These are phyloP conservation scores for Botrytis aclada DNA, from an alignment of 2,329 filamentous ascomycete genomes.

Conservation along the genomic window DNA sequence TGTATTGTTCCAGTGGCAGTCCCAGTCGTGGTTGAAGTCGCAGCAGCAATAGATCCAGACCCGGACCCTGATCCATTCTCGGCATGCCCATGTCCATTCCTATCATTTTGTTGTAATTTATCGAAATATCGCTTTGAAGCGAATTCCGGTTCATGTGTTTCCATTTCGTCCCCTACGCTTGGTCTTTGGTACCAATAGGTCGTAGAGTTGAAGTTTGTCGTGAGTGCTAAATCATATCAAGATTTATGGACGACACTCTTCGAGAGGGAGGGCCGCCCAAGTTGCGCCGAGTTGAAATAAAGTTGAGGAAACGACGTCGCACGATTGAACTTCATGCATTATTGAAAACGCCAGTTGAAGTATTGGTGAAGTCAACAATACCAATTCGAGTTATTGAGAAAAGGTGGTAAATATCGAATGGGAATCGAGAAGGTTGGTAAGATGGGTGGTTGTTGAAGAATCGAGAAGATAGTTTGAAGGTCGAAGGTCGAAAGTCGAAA, in stretches of 20 bases:
- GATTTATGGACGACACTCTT: conserved; percentile 26
- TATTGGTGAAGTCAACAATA: neutral
- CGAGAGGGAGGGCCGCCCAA: conserved; percentile 24
- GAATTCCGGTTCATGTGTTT: conserved; percentile 62
- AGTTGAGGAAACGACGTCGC: conserved; percentile 25
- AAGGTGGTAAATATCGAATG: neutral
- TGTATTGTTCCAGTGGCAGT: conserved; percentile 32
- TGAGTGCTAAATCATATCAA: conserved; percentile 35
- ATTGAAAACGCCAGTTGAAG: neutral
- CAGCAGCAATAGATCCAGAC: neutral
- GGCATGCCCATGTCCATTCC: conserved; percentile 39
- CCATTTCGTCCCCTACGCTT: conserved; percentile 45
- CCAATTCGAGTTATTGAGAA: neutral
- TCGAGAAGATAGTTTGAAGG: neutral
- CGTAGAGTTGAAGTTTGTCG: conserved; percentile 27
- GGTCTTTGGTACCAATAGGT: conserved; percentile 35
- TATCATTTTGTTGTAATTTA: conserved; percentile 56
- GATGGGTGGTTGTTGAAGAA: neutral
- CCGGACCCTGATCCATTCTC: conserved; percentile 27
- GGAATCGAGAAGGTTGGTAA: neutral
- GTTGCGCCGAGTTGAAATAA: conserved; percentile 26
- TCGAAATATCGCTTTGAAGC: conserved; percentile 62
- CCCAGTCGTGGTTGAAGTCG: neutral
- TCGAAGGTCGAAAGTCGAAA: neutral
- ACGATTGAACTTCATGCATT: conserved; percentile 34